These are phyloP conservation scores for Pseudisothecium myosuroides DNA, from an alignment of 225 moss, liverwort and hornwort species.

Conservation along the genomic window DNA sequence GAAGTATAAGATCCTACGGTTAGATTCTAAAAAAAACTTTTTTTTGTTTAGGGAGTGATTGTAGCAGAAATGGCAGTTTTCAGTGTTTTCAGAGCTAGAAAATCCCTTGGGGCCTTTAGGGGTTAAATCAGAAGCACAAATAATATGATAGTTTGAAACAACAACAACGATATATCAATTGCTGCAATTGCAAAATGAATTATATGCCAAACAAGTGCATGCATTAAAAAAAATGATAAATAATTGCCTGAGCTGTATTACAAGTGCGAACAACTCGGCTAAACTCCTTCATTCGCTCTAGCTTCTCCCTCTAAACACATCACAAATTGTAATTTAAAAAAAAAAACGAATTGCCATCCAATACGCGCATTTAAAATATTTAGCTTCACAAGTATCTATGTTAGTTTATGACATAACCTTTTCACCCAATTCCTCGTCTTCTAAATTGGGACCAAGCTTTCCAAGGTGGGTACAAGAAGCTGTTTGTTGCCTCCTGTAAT, in stretches of 20 bases:
- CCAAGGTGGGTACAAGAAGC: slow-evolving; percentile 65
- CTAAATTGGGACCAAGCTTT: slow-evolving; percentile 67
- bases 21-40: no score
- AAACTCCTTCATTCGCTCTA: slow-evolving; percentile 64
- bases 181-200: not conserved
- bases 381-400: not conserved
- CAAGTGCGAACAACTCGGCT: slow-evolving; percentile 57
- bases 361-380: not conserved
- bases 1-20: no score
- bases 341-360: not conserved
- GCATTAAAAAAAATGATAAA: not conserved
- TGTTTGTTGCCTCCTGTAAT: slow-evolving; percentile 68
- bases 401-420: slow-evolving; percentile 27
- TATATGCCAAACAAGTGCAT: not conserved
- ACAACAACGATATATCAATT: not conserved
- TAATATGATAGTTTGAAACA: not conserved
- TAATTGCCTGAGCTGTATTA: slow-evolving; percentile 46
- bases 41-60: no score
- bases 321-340: no score
- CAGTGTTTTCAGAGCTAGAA: no score
- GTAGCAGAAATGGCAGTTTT: no score
- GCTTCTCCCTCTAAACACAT: slow-evolving; percentile 27
- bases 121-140: not conserved
- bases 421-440: slow-evolving; percentile 45
- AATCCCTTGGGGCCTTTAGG: no score